A percentile compares a stretch with the other conserved stretches of the same genome.
phyloP scores from a whole-genome alignment of 345 rosid genomes.

The Hypericum perforatum region DNA sequence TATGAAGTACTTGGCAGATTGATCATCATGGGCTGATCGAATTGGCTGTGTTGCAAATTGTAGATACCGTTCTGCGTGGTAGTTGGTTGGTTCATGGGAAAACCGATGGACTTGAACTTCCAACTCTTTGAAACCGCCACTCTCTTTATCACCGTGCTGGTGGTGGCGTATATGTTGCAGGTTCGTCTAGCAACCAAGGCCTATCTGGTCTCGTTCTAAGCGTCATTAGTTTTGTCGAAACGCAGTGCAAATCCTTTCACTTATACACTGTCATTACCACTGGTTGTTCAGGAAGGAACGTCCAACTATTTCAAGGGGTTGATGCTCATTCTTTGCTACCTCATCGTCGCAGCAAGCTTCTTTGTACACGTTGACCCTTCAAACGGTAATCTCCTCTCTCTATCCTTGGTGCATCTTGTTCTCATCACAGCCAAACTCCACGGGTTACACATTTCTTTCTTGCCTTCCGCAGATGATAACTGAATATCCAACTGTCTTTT shows the following conservation, averaged over 20 bases:
- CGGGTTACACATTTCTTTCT: too few species aligned
- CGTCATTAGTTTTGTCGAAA: background rate
- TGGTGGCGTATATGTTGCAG: conserved; percentile 43
- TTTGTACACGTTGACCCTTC: conserved; percentile 34
- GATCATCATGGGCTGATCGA: background rate
- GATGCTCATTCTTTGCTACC: conserved; percentile 38
- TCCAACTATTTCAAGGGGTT: conserved; percentile 45
- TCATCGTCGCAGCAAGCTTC: conserved; percentile 43
- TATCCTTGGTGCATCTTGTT: too few species aligned
- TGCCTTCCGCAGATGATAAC: too few species aligned
- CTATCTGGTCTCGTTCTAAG: background rate
- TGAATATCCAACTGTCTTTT: too few species aligned
- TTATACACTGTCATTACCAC: background rate
- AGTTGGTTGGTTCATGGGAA: conserved; percentile 37
- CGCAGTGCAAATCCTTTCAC: background rate
- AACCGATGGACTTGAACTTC: conserved; percentile 37
- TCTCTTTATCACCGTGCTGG: conserved; percentile 32
- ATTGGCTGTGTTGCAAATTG: conserved; percentile 8
- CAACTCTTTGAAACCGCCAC: conserved; percentile 40
- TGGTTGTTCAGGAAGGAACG: conserved; percentile 30
- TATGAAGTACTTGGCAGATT: background rate
- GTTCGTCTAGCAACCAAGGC: conserved; percentile 11
- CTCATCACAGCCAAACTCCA: too few species aligned
- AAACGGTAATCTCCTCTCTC: background rate
- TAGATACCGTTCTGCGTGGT: conserved; percentile 39